Base-by-base conservation (phyloP, 768 basidiomycete species). In the Sarcodon sp. region DNA sequence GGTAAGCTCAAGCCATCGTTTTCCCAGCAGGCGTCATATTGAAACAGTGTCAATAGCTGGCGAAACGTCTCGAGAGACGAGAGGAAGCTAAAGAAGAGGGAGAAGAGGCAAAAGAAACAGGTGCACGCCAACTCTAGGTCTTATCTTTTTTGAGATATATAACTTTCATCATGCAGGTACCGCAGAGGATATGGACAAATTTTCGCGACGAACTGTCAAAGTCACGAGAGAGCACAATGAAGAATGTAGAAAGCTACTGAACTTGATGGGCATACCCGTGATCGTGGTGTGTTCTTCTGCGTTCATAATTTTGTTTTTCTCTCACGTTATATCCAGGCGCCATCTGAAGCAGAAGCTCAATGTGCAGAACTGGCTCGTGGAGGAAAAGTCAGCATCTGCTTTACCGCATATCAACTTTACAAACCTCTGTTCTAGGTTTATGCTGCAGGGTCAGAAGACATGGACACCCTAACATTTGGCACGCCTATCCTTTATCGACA, bases 281-380 rank as follows among this genome's bases (percentile, higher is more conserved):
- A 81, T 98, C 45, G 71, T 96, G 35, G 96, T 92, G 54, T 46
- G 87, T 66, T 33, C 12, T 35, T 15, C 45, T 38, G 31, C 36
- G 35, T 46, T 36, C 21, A 36, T n/a, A n/a, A 43, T 16, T 4
- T 43, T 7, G 37, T 37, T 47, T 36, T 52, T 27, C 12, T 39
- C 39, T 34, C 36, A 46, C 6, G 37, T 27, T 4, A 27, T 31
- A 45, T 9, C 6, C 53, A 98, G 93, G 93, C 96, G 16, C 96
- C 96, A 0, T 94, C 91, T 46, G 96, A 99, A 68, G 96, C 96
- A 6, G 96, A 99, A 62, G 96, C 96, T 1, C 96, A 99, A 59
- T 98, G 96, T 55, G 96, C 96, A 5, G 96, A 98, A 63, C 77
- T 99, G 2, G 93, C 93, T n/a, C 79, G 91, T 33, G 93, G 90